phyloP scores from a whole-genome alignment of 106 monocot species.

The Acanthochlamys bracteata region DNA sequence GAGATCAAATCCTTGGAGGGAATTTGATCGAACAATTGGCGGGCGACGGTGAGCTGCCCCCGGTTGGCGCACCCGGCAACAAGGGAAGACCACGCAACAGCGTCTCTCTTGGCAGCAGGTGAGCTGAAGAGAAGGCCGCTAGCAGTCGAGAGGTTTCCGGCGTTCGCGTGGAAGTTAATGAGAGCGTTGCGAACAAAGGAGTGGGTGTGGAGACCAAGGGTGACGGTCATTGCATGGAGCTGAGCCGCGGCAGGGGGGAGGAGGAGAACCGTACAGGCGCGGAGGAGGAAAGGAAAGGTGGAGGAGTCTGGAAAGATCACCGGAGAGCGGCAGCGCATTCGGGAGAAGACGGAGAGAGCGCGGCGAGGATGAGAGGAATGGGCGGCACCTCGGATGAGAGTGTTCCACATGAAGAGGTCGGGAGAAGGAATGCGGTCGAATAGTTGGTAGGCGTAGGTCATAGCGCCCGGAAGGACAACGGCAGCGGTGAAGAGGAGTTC shows the following conservation, averaged over 20 bases:
- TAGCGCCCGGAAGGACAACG: constrained; percentile 23
- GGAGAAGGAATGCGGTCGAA: constrained; percentile 44
- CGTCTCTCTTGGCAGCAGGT: no score
- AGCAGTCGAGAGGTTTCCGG: constrained; percentile 20
- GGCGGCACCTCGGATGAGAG: constrained; percentile 60
- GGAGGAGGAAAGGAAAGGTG: constrained; percentile 41
- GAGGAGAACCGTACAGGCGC: constrained; percentile 6
- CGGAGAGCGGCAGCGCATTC: constrained; percentile 24
- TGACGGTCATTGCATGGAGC: no score
- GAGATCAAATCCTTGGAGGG: constrained; percentile 54
- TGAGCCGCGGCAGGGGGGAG: constrained; percentile 14
- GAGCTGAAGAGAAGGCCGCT: constrained; percentile 11
- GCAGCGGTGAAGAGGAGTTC: constrained; percentile 56
- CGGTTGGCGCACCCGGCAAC: no score
- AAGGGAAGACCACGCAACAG: no score
- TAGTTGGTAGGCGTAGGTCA: constrained; percentile 40
- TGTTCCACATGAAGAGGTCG: constrained; percentile 74
- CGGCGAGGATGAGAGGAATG: constrained; percentile 34
- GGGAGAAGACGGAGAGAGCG: constrained; percentile 37
- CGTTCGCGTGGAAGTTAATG: no score
- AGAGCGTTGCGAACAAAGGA: no score
- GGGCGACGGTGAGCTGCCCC: no score
- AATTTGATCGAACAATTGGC: constrained; percentile 42
- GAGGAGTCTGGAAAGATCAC: constrained; percentile 31
- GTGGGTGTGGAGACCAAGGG: no score